Conservation (phyloP, 768 basidiomycete species). For the Leccinum obscurum region DNA sequence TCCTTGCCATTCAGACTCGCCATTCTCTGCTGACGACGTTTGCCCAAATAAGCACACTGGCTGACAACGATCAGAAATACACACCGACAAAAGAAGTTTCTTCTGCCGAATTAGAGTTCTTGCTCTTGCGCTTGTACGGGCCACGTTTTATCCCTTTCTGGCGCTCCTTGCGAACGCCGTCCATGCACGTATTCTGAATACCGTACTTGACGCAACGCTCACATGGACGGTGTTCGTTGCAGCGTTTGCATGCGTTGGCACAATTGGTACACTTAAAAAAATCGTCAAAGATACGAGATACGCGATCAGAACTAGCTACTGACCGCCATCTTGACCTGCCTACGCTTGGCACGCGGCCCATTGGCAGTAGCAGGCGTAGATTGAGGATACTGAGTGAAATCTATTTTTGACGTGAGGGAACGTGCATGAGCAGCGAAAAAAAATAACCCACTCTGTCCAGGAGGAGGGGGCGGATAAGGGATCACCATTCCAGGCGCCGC, state of each 20-base stretch:
- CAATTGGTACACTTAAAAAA: conserved; percentile 52
- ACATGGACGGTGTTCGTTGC: conserved; percentile 60
- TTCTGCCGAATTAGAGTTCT: conserved; percentile 23
- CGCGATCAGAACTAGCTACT: conserved; percentile 22
- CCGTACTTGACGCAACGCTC: conserved; percentile 66
- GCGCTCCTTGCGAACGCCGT: conserved; percentile 64
- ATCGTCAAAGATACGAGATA: conserved; percentile 5
- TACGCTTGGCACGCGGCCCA: conserved; percentile 43
- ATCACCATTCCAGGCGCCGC: conserved; percentile 45
- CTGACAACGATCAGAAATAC: conserved; percentile 9
- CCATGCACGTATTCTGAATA: conserved; percentile 53
- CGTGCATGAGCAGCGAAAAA: conserved; percentile 1
- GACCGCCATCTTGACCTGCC: conserved; percentile 61
- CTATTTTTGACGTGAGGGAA: conserved; percentile 25
- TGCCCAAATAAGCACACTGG: conserved; percentile 13
- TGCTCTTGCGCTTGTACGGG: conserved; percentile 56
- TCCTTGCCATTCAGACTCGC: conserved; percentile 37
- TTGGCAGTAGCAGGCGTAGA: conserved; percentile 24
- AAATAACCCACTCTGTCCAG: conserved; percentile 35
- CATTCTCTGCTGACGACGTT: conserved; percentile 20
- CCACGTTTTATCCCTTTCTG: conserved; percentile 61
- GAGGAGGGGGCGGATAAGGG: conserved; percentile 41
- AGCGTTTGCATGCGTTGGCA: conserved; percentile 57
- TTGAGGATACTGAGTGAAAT: conserved; percentile 32
- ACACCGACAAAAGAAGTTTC: conserved; percentile 25